These are phyloP conservation scores for Fomitopsis betulina DNA, from an alignment of 1,284 basidiomycete genomes.

Conservation along the genomic window DNA sequence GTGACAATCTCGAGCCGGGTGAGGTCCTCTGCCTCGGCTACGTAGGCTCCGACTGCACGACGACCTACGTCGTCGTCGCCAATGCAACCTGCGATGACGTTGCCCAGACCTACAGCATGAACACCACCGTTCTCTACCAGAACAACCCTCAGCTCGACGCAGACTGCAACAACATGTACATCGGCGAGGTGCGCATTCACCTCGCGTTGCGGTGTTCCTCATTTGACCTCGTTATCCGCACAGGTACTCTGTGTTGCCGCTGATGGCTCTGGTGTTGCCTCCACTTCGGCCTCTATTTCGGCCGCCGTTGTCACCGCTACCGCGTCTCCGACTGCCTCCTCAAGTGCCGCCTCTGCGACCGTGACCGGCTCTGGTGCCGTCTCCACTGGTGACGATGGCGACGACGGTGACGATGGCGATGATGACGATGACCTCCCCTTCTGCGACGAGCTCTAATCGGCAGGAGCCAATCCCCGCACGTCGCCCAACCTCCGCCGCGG, in stretches of 20 bases:
- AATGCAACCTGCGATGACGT: conserved; percentile 51
- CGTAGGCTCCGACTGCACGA: conserved; percentile 27
- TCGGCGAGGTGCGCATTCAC: conserved; percentile 51
- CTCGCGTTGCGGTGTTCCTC: not conserved
- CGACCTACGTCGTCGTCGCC: conserved; percentile 37
- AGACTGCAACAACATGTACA: conserved; percentile 58
- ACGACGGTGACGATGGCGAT: conserved; percentile 19
- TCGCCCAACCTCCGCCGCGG: not conserved
- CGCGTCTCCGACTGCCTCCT: conserved; percentile 11
- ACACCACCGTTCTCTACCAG: conserved; percentile 43
- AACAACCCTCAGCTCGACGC: conserved; percentile 69
- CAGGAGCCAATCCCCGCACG: not conserved
- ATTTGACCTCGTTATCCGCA: not conserved
- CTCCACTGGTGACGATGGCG: conserved; percentile 4
- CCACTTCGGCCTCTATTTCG: conserved; percentile 30
- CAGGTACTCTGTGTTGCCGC: conserved; percentile 50
- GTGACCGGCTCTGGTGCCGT: conserved; percentile 13
- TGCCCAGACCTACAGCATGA: conserved; percentile 32
- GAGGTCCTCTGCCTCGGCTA: conserved; percentile 33
- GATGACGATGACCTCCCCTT: conserved; percentile 49
- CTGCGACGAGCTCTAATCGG: conserved; percentile 44
- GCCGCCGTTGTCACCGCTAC: conserved; percentile 31
- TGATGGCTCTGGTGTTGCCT: conserved; percentile 28
- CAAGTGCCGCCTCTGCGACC: conserved; percentile 3
- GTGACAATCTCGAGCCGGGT: conserved; percentile 54